A percentile compares a stretch with the other conserved stretches of the same genome.
Evolutionary conservation across 805 yeast species (phyloP).

Genomic region (Metschnikowia corniflorae): DNA sequence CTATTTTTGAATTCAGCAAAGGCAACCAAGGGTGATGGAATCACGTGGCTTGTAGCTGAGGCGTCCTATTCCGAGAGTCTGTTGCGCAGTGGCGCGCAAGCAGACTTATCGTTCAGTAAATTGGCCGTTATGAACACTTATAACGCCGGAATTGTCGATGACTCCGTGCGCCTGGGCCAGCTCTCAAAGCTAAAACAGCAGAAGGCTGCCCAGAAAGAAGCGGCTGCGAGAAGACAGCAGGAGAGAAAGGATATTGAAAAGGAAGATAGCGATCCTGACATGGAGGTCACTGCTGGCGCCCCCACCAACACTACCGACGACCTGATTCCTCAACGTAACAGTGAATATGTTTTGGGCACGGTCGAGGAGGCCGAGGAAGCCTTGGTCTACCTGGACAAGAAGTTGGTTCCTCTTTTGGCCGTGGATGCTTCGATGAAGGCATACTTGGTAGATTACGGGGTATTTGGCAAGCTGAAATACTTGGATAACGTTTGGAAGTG

Average conservation of each 20-base stretch:
- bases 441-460: constrained; percentile 73
- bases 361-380: constrained; percentile 41
- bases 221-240: constrained; percentile 23
- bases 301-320: not conserved
- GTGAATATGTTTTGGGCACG: constrained; percentile 31
- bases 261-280: not conserved
- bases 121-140: constrained; percentile 79
- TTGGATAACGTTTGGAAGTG: constrained; percentile 44
- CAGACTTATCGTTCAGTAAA: constrained; percentile 30
- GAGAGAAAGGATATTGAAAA: constrained; percentile 20
- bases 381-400: constrained; percentile 33
- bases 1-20: constrained; percentile 65
- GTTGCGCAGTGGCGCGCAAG: constrained; percentile 20
- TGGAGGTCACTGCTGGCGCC: constrained; percentile 7
- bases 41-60: constrained; percentile 81
- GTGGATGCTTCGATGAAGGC: constrained; percentile 71
- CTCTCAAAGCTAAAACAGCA: constrained; percentile 40
- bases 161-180: constrained; percentile 52
- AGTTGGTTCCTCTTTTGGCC: constrained; percentile 58
- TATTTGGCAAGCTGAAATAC: constrained; percentile 47
- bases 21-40: constrained; percentile 83
- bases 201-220: constrained; percentile 28
- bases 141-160: constrained; percentile 82
- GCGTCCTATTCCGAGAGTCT: constrained; percentile 30
- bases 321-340: constrained; percentile 10